phyloP scores from a whole-genome alignment of 306 rosid genomes.

The Begonia loranthoides region DNA sequence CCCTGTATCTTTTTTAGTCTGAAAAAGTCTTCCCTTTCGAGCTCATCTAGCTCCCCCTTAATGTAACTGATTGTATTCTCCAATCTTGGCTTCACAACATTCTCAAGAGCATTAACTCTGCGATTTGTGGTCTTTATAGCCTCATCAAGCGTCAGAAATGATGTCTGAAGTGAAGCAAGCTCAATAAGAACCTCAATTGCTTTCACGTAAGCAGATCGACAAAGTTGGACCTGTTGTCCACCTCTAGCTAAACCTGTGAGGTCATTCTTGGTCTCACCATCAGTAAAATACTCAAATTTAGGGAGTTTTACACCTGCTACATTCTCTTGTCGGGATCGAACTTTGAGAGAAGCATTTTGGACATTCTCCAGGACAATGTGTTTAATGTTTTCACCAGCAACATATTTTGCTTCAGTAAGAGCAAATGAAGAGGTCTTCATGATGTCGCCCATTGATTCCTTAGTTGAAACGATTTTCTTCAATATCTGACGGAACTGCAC shows the following conservation, averaged over 20 bases:
- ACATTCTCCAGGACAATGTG: constrained; percentile 75
- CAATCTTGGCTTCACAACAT: constrained; percentile 64
- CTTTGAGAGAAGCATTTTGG: constrained; percentile 49
- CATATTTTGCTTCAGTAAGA: constrained; percentile 67
- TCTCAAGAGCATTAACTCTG: constrained; percentile 79
- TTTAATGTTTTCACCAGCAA: constrained; percentile 71
- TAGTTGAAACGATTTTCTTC: constrained; percentile 62
- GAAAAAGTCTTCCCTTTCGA: constrained; percentile 84
- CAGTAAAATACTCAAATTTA: constrained; percentile 52
- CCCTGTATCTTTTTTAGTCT: constrained; percentile 87
- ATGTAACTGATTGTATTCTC: constrained; percentile 69
- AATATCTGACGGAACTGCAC: constrained; percentile 69
- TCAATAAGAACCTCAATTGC: constrained; percentile 83
- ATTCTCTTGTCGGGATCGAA: constrained; percentile 62
- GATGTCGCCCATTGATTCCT: constrained; percentile 88
- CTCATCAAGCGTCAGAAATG: constrained; percentile 74
- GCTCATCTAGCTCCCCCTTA: constrained; percentile 81
- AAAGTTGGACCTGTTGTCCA: constrained; percentile 76
- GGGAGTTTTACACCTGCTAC: constrained; percentile 89
- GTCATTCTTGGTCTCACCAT: constrained; percentile 54
- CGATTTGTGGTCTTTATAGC: constrained; percentile 75
- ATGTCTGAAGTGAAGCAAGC: constrained; percentile 84
- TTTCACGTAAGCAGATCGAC: constrained; percentile 58
- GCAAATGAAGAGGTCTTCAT: constrained; percentile 78
- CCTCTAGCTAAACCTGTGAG: constrained; percentile 79